A percentile compares a stretch with the other conserved stretches of the same genome.
phyloP scores from a whole-genome alignment of 208 protist species.

The Trichomonas gallinae region DNA sequence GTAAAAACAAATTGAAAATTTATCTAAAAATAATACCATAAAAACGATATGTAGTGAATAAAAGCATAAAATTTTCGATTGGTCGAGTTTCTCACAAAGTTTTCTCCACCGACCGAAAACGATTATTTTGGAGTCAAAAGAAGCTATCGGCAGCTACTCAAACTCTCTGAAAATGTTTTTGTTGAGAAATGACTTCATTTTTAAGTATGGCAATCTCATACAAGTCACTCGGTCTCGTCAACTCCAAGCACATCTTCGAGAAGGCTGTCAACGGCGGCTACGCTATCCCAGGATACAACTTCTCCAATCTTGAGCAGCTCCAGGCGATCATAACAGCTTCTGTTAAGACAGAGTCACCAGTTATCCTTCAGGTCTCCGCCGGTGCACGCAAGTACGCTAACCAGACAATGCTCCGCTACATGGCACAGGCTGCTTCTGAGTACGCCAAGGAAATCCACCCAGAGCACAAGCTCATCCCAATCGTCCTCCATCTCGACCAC shows the following conservation, averaged over 20 bases:
- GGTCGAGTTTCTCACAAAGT: too few species aligned
- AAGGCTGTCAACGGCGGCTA: constrained; percentile 38
- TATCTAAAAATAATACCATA: too few species aligned
- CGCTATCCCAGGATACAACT: constrained; percentile 44
- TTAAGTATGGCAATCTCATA: background rate
- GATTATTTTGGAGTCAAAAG: too few species aligned
- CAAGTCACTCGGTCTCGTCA: background rate
- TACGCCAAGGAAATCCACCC: constrained; percentile 33
- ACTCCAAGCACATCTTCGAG: constrained; percentile 29
- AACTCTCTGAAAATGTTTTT: too few species aligned
- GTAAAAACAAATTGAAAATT: too few species aligned
- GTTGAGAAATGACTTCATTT: background rate
- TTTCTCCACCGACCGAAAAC: too few species aligned
- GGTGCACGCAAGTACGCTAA: constrained; percentile 44
- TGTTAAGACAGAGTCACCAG: constrained; percentile 36
- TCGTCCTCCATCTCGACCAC: constrained; percentile 45
- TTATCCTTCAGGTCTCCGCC: constrained; percentile 44
- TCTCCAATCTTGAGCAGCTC: constrained; percentile 48
- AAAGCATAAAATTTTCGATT: too few species aligned
- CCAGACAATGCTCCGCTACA: constrained; percentile 37
- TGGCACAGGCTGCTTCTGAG: constrained; percentile 39
- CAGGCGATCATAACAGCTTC: constrained; percentile 41
- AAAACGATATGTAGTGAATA: too few species aligned
- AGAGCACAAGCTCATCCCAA: constrained; percentile 29
- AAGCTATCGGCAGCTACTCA: too few species aligned